Evolutionary conservation across 2,329 filamentous ascomycete species (phyloP), one percentile per base, ranked within the genome.

Genomic region (Botrytis cinerea): DNA sequence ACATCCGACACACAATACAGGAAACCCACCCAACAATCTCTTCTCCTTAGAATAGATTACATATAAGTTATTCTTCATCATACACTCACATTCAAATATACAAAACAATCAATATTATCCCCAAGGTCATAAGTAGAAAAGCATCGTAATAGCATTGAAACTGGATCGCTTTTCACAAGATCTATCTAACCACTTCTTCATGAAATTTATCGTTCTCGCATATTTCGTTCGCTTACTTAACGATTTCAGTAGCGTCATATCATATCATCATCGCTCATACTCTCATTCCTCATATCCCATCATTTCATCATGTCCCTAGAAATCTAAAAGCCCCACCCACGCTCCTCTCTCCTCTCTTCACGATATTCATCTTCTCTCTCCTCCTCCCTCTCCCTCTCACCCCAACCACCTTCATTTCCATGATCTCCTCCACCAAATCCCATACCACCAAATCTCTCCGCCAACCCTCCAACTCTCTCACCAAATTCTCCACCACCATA

Each of bases 341-440:
- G 60, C 32, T 28, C 35, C n/a, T 72, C 61, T 32, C 54, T 46
- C 28, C 62, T 72, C 83, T 92, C 32, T 83, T 92, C 71, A 87
- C 87, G 4, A 20, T 64, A 16, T 32, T 69, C 60, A 14, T 74
- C 35, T 32, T 43, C 48, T 22, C 57, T 40, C 20, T 48, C 40
- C 43, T 32, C 46, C 22, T 57, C 66, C 12, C 66, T 57, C n/a
- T 38, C 32, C 40, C 61, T 45, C 57, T 69, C 57, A 20, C 64
- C 63, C 40, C 70, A 45, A 35, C 40, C 61, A 38, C 46, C 46
- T 16, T 73, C 63, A n/a, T 45, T 45, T 8, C 25, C 51, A n/a
- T 18, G 20, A 22, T 40, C 16, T 9, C 48, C 62, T 25, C 35
- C 51, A 46, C 51, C 63, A 28, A 72, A 59, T 38, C 74, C 28